Percentiles rank a stretch among this genome's conserved stretches.
Conservation (phyloP, 2,329 filamentous ascomycete genomes). For the Sporothrix schenckii region DNA sequence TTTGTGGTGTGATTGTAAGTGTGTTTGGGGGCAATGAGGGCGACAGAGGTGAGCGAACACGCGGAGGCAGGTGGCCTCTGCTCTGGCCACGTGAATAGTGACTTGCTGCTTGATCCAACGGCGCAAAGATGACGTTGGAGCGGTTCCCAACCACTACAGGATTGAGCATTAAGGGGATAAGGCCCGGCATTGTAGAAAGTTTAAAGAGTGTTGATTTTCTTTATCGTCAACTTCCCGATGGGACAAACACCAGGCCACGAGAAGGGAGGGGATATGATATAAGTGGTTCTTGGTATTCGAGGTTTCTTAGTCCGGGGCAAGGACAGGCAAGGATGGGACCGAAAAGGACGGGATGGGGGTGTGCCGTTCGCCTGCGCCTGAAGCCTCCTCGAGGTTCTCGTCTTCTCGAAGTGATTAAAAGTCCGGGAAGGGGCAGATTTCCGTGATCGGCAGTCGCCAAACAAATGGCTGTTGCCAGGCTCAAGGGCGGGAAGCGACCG, state of each 20-base stretch:
- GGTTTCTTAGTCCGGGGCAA: not conserved
- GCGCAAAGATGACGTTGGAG: constrained; percentile 32
- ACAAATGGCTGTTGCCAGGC: not conserved
- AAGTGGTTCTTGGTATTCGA: not conserved
- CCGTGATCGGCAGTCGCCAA: constrained; percentile 27
- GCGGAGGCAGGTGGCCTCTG: constrained; percentile 6
- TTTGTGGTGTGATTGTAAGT: not conserved
- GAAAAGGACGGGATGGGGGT: constrained; percentile 9
- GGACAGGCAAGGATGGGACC: not conserved
- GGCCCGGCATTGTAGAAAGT: constrained; percentile 34
- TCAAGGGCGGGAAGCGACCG: not conserved
- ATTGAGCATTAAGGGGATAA: constrained; percentile 37
- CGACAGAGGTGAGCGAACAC: not conserved
- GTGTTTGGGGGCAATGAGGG: not conserved
- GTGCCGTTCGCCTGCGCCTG: not conserved
- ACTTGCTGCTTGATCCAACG: not conserved
- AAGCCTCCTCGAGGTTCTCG: no score
- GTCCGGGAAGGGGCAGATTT: constrained; percentile 6
- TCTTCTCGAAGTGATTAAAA: constrained; percentile 24
- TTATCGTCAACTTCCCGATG: not conserved
- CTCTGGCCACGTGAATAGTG: constrained; percentile 31
- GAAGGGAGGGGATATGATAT: not conserved
- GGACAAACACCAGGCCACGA: not conserved
- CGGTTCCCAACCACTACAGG: constrained; percentile 33
- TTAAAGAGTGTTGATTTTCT: not conserved